These are phyloP conservation scores for Periglandula ipomoeae DNA, from an alignment of 2,329 filamentous ascomycete species.

Conservation along the genomic window DNA sequence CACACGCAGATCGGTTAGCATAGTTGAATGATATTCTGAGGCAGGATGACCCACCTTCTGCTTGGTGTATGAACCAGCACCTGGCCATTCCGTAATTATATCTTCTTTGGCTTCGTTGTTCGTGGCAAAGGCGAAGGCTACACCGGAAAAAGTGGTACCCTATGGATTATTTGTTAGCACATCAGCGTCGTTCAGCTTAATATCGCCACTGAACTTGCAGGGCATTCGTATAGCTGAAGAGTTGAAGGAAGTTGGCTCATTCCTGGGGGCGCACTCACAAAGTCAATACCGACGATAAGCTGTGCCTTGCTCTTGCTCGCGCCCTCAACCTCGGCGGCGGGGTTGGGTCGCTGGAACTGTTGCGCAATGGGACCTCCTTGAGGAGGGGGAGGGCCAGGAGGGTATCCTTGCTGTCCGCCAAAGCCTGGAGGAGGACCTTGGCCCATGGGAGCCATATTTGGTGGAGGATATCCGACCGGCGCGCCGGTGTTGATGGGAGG, in stretches of 20 bases:
- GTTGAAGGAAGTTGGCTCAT: background rate
- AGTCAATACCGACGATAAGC: conserved; percentile 97
- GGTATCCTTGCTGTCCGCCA: conserved; percentile 37
- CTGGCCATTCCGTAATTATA: conserved; percentile 98
- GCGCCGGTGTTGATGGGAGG: conserved; percentile 59
- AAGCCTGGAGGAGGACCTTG: conserved; percentile 38
- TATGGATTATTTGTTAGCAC: conserved; percentile 25
- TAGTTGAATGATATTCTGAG: background rate
- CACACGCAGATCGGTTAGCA: background rate
- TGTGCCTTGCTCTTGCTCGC: conserved; percentile 88
- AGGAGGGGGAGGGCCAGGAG: conserved; percentile 32
- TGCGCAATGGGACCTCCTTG: conserved; percentile 28
- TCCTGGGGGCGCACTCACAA: conserved; percentile 49
- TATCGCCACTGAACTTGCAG: too few relatives aligned
- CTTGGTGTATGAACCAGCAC: conserved; percentile 93
- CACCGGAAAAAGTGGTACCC: conserved; percentile 96
- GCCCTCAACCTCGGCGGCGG: conserved; percentile 71
- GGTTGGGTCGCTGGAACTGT: conserved; percentile 31
- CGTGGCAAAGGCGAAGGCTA: conserved; percentile 93
- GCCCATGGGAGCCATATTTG: conserved; percentile 34
- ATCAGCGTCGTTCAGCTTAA: background rate
- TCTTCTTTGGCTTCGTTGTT: conserved; percentile 97
- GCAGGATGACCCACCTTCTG: conserved; percentile 64
- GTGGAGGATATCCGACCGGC: conserved; percentile 50
- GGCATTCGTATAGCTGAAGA: background rate